These are phyloP conservation scores for Penicillium alfredii DNA, from an alignment of 495 filamentous ascomycete genomes.

Conservation along the genomic window DNA sequence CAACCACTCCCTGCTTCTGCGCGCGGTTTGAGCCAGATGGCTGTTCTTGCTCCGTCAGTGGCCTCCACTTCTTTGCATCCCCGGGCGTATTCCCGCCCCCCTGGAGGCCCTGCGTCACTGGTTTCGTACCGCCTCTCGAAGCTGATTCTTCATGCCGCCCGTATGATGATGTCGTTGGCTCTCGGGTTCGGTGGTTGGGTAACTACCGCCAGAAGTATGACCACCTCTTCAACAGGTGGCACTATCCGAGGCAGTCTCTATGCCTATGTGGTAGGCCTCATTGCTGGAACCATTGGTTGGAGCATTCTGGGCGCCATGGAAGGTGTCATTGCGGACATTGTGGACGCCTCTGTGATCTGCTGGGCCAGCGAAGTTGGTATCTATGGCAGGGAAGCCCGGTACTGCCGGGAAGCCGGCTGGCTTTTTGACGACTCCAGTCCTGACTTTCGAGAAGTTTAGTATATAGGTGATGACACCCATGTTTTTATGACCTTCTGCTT, in stretches of 20 bases:
- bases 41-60: constrained; percentile 59
- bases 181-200: constrained; percentile 97
- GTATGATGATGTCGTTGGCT: constrained; percentile 80
- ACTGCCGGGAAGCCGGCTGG: constrained; percentile 80
- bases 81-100: constrained; percentile 33
- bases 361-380: constrained; percentile 83
- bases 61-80: constrained; percentile 50
- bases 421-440: constrained; percentile 59
- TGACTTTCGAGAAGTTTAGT: constrained; percentile 18
- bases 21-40: constrained; percentile 68
- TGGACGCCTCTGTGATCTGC: constrained; percentile 89
- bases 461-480: not conserved
- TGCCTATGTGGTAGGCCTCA: constrained; percentile 87
- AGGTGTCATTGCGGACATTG: constrained; percentile 81
- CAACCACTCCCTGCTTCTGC: constrained; percentile 70
- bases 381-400: constrained; percentile 61
- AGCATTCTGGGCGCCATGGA: constrained; percentile 93
- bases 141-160: constrained; percentile 80
- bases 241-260: constrained; percentile 77
- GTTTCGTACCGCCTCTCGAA: constrained; percentile 84
- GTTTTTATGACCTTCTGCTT: constrained; percentile 1
- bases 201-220: constrained; percentile 71
- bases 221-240: constrained; percentile 46
- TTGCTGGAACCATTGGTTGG: constrained; percentile 93
- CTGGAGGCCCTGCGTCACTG: constrained; percentile 37